Conservation (phyloP, 768 basidiomycete species). For the Boletus reticuloceps region DNA sequence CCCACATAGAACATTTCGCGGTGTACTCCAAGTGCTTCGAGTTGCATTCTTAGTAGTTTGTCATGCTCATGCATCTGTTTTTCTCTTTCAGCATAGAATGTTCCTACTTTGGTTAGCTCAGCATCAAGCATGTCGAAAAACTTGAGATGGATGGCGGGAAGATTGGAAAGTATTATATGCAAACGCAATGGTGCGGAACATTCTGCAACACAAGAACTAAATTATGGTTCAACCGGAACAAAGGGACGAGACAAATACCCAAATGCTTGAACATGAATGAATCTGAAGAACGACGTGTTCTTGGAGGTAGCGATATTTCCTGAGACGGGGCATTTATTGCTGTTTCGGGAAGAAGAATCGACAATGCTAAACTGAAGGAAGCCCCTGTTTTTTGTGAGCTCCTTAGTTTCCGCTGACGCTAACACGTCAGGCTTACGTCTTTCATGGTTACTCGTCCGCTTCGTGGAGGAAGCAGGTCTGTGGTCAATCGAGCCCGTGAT, state of each 20-base stretch:
- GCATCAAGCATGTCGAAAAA: slow-evolving; percentile 79
- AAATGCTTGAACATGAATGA: slow-evolving; percentile 1
- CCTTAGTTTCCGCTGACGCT: not conserved
- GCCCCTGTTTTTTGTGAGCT: slow-evolving; percentile 3
- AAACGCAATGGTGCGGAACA: slow-evolving; percentile 33
- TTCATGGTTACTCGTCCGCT: not conserved
- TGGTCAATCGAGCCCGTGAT: not conserved
- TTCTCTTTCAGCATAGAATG: slow-evolving; percentile 76
- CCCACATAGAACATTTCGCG: slow-evolving; percentile 54
- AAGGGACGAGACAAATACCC: slow-evolving; percentile 7
- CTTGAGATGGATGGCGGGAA: slow-evolving; percentile 57
- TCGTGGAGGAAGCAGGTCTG: not conserved
- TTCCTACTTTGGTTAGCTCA: slow-evolving; percentile 82
- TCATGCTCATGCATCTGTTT: slow-evolving; percentile 52
- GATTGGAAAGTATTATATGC: slow-evolving; percentile 46
- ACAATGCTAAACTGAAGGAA: not conserved
- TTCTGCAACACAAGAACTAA: slow-evolving; percentile 6
- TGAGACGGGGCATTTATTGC: not conserved
- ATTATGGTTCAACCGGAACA: not conserved
- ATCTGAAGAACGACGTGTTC: not conserved
- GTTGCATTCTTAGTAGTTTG: slow-evolving; percentile 57
- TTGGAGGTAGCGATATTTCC: not conserved
- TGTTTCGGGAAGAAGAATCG: not conserved
- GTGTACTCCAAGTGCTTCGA: slow-evolving; percentile 73
- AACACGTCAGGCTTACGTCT: slow-evolving; percentile 13